Conservation (phyloP, 306 rosid species). For the Argentina anserina region DNA sequence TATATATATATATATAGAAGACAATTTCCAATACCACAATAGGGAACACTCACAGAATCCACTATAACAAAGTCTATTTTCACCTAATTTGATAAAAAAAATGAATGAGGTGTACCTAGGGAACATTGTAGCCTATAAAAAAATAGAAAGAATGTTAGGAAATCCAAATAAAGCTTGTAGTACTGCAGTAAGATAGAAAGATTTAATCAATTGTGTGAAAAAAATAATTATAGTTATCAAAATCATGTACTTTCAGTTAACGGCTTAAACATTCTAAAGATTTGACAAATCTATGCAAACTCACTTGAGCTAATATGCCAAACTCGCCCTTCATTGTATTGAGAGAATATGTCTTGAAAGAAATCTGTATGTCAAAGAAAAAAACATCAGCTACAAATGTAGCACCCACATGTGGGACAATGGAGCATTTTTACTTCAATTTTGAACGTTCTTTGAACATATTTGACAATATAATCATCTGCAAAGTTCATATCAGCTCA, state of each 20-base stretch:
- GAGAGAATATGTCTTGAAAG: constrained; percentile 46
- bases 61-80: constrained; percentile 8
- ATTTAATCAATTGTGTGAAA: constrained; percentile 15
- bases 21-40: neutral
- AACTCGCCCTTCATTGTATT: constrained; percentile 37
- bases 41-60: constrained; percentile 12
- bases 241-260: neutral
- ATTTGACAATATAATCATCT: neutral
- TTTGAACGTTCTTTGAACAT: neutral
- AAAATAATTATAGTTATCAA: neutral
- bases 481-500: neutral
- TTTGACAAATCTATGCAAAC: constrained; percentile 16
- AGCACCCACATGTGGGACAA: too few relatives aligned
- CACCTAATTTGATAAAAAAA: constrained; percentile 13
- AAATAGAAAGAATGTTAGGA: constrained; percentile 55
- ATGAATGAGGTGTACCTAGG: constrained; percentile 63
- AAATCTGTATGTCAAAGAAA: constrained; percentile 44
- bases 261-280: neutral
- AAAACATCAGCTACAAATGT: constrained; percentile 32
- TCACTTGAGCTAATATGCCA: constrained; percentile 52
- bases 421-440: too few relatives aligned
- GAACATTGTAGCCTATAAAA: constrained; percentile 51
- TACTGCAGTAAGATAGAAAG: constrained; percentile 55
- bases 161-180: constrained; percentile 56
- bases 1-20: too few relatives aligned